These are phyloP conservation scores for Leptodermis oblonga DNA, from an alignment of 257 asterid genomes.

Conservation along the genomic window DNA sequence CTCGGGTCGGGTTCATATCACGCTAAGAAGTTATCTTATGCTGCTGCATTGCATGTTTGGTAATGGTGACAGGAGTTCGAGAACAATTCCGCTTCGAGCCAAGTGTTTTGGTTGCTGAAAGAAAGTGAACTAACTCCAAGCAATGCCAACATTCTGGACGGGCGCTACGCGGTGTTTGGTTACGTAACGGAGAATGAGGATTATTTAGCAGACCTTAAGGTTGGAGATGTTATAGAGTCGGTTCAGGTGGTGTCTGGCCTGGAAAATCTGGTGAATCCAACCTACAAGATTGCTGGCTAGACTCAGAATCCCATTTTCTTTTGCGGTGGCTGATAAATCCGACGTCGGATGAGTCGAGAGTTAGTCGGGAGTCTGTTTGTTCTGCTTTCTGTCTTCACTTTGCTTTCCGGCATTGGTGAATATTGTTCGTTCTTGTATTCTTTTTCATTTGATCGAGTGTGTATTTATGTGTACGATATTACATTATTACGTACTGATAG, in stretches of 20 bases:
- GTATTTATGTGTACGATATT: neutral
- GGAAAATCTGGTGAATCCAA: slow-evolving; percentile 90
- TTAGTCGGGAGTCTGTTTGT: neutral
- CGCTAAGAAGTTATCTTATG: slow-evolving; percentile 2
- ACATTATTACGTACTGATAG: no score
- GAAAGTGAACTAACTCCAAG: slow-evolving; percentile 98
- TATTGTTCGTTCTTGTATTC: slow-evolving; percentile 11
- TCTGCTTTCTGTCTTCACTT: neutral
- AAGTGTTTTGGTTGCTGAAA: slow-evolving; percentile 93
- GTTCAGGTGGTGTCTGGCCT: slow-evolving; percentile 81
- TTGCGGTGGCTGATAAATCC: neutral
- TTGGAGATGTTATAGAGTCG: slow-evolving; percentile 94
- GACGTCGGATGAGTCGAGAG: neutral
- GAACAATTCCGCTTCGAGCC: slow-evolving; percentile 94
- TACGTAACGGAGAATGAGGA: slow-evolving; percentile 81
- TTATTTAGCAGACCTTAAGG: slow-evolving; percentile 85
- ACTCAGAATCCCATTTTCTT: neutral
- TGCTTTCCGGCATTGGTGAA: neutral
- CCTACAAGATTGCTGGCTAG: slow-evolving; percentile 96
- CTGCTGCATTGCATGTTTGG: slow-evolving; percentile 7
- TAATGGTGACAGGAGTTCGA: slow-evolving; percentile 73
- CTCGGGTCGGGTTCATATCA: neutral
- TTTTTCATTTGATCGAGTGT: neutral
- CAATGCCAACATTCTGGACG: slow-evolving; percentile 95
- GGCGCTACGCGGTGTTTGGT: slow-evolving; percentile 88